Evolutionary conservation across 2,329 filamentous ascomycete species (phyloP).

Genomic region (Trichoderma aggressivum): DNA sequence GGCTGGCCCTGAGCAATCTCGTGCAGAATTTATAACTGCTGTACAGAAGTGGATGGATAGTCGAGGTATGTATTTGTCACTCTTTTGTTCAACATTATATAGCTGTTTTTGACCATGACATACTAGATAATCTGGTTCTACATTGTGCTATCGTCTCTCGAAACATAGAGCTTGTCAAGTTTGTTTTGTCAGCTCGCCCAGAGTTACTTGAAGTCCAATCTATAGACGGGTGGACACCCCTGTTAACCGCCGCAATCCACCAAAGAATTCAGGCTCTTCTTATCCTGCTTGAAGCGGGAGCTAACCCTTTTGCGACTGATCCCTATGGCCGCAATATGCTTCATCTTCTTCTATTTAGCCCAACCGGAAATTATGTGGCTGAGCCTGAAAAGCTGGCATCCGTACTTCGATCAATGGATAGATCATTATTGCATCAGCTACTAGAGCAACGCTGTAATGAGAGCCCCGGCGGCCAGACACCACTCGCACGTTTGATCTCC

Average conservation of each 20-base stretch:
- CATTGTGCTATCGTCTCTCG: neutral
- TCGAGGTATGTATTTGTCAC: neutral
- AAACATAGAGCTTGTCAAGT: neutral
- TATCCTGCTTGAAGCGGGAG: neutral
- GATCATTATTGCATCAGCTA: neutral
- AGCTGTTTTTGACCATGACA: neutral
- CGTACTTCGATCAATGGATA: neutral
- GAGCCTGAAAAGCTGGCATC: neutral
- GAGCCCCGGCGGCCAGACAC: neutral
- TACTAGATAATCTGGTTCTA: neutral
- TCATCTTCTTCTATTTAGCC: neutral
- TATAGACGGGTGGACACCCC: conserved; percentile 2
- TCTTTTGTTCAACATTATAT: neutral
- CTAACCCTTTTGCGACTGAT: neutral
- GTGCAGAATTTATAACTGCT: neutral
- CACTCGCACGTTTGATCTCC: neutral
- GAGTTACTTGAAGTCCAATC: neutral
- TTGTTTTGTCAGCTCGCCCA: neutral
- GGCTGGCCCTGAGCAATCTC: neutral
- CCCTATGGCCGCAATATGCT: neutral
- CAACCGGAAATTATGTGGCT: neutral
- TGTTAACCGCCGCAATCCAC: neutral
- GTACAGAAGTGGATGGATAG: neutral
- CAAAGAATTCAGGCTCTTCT: neutral
- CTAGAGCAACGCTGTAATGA: neutral